Evolutionary conservation across 2,329 filamentous ascomycete genomes (phyloP).

Genomic region (Neoarthrinium moseri): DNA sequence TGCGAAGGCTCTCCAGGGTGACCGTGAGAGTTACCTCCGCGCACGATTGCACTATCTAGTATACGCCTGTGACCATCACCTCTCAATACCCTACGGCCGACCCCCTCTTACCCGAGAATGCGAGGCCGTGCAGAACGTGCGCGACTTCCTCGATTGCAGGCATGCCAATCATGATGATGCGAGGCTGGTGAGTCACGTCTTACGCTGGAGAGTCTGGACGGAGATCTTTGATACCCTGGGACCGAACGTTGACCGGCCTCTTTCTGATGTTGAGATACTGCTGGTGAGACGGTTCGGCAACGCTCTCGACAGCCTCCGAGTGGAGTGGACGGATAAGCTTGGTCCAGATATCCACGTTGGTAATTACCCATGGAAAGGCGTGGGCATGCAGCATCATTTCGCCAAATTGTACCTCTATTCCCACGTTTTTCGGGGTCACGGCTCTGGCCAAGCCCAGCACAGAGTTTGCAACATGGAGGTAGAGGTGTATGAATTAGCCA

Average conservation of each 20-base stretch:
- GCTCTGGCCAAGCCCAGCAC: background rate
- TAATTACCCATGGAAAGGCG: slow-evolving; percentile 31
- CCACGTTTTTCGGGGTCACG: slow-evolving; percentile 25
- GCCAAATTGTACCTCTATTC: slow-evolving; percentile 32
- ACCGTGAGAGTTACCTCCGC: slow-evolving; percentile 48
- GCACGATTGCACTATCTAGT: slow-evolving; percentile 62
- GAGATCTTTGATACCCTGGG: slow-evolving; percentile 14
- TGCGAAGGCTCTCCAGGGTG: slow-evolving; percentile 44
- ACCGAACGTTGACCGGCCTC: slow-evolving; percentile 11
- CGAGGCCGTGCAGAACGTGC: slow-evolving; percentile 6
- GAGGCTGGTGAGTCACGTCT: slow-evolving; percentile 16
- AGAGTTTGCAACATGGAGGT: slow-evolving; percentile 8
- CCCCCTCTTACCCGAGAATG: slow-evolving; percentile 15
- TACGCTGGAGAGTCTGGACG: slow-evolving; percentile 13
- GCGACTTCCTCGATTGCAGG: slow-evolving; percentile 10
- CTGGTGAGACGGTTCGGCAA: slow-evolving; percentile 18
- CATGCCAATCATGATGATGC: slow-evolving; percentile 15
- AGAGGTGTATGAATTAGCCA: slow-evolving; percentile 24
- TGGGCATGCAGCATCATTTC: slow-evolving; percentile 30
- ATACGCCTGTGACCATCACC: slow-evolving; percentile 66
- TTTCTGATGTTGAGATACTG: slow-evolving; percentile 14
- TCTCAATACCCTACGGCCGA: slow-evolving; percentile 56
- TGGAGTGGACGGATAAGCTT: slow-evolving; percentile 21
- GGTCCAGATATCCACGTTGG: slow-evolving; percentile 24
- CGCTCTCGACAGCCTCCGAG: slow-evolving; percentile 19